Base-by-base conservation (phyloP, 129 eudicot genomes). In the Chrysanthemum seticuspe region DNA sequence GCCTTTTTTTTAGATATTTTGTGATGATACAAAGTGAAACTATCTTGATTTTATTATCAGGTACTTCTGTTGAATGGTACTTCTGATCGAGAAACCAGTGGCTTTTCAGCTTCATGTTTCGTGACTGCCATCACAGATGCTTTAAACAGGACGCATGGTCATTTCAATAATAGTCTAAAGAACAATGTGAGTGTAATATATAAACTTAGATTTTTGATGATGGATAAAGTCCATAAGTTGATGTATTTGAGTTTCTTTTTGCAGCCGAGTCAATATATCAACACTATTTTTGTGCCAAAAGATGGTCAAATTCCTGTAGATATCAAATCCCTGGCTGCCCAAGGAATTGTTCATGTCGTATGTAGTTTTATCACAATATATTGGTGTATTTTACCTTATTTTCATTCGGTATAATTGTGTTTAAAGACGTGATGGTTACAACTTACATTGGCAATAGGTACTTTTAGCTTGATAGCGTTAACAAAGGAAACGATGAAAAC, bases 111-210 rank as follows among this genome's bases (percentile, higher is more conserved):
- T 14, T 84, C 98, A 45, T 86, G 87, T 69, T 94, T 94, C 71
- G 96, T 94, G 31, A 94, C 97, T 74, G 89, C 97, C 15, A 86
- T 94, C 78, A 76, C 97, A 15, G 96, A 94, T 81, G 96, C 98
- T 80, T 76, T 94, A 67, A 90, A 94, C 78, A 81, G 98, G 73
- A 87, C 96, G 15, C 83, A 88, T 53, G 97, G 96, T 53, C 82
- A 77, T 77, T 82, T 85, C 47, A 82, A 86, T 27, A 94, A 94
- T 73, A 76, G 89, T 77, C 91, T 94, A 29, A 63, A 73, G 44
- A 84, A 88, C 69, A 74, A 71, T 51, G 98, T 94, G 80, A 94
- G 97, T 86, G 70, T 64, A 8, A 45, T 27, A 8, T 13, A 34
- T 65, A 25, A 3, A 49, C 13, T 73, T 51, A 4, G 11, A 11